Base-by-base conservation (phyloP, 169 alveolate species). In the Plasmodium vivax region DNA sequence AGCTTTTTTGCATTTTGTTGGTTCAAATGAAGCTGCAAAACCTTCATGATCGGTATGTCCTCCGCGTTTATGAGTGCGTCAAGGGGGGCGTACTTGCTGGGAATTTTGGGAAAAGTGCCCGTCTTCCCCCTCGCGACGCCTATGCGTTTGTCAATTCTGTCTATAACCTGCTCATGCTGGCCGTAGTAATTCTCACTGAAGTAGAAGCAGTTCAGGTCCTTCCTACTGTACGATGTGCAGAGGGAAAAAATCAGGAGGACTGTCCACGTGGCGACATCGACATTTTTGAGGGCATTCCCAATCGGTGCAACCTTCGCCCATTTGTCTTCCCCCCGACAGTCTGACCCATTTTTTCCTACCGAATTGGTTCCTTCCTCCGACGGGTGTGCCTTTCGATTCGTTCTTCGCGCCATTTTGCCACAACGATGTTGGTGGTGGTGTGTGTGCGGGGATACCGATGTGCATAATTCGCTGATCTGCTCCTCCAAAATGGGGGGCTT, bases 161-260 rank as follows among this genome's bases (percentile, higher is more conserved):
- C 41, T 38, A 80, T 12, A 16, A 56, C 30, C 3, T 43, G 45
- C 62, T 56, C 32, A 71, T 90, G 19, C 19, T 90, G 91, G 36
- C 73, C 88, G 54, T 90, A 90, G 72, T 80, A 90, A 80, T 90
- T 90, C 51, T 90, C 94, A 62, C 47, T 90, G 45, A 90, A 90
- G 43, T 90, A 90, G 36, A 90, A 68, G 82, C 38, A 23, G 80
- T 81, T 90, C 30, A 90, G 30, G 16, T 81, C 82, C 38, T 90
- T 90, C 72, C 82, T 90, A 38, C 51, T 56, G 47, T 90, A 43
- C 0, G 94, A 90, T 0, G 74, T 90, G 47, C 82, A 62, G 45
- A 90, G 74, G 36, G 94, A 90, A 41, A 80, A 68, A 10, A 90
- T 77, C 32, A 85, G 41, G 14, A 47, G 54, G n/a, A 85, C 45